Conservation (phyloP, 768 basidiomycete genomes). For the Kwoniella shandongensis region DNA sequence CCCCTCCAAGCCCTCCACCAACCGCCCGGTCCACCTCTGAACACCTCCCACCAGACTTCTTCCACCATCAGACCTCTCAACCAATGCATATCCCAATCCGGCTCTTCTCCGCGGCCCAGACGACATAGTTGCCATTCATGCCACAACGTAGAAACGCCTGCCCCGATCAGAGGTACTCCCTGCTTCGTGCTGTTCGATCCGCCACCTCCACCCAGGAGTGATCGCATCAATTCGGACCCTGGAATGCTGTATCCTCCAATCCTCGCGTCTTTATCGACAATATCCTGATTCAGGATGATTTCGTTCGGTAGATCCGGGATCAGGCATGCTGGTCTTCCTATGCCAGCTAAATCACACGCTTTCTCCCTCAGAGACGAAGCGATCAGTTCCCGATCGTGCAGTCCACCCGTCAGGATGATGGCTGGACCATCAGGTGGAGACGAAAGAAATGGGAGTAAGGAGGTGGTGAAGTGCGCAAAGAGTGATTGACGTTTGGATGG, state of each 20-base stretch:
- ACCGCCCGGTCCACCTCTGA: slow-evolving; percentile 19
- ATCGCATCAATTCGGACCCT: slow-evolving; percentile 23
- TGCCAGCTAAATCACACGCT: slow-evolving; percentile 42
- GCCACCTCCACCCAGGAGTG: slow-evolving; percentile 24
- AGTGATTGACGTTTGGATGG: slow-evolving; percentile 38
- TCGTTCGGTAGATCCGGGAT: slow-evolving; percentile 25
- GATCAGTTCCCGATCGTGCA: slow-evolving; percentile 38
- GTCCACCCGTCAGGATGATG: slow-evolving; percentile 41
- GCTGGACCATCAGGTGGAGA: slow-evolving; percentile 40
- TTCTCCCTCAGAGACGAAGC: slow-evolving; percentile 22
- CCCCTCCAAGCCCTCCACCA: slow-evolving; percentile 11
- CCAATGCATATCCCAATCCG: slow-evolving; percentile 42
- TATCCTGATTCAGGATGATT: slow-evolving; percentile 32
- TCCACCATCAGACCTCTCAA: slow-evolving; percentile 28
- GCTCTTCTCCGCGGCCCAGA: slow-evolving; percentile 35
- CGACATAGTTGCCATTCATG: slow-evolving; percentile 48
- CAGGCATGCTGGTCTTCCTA: slow-evolving; percentile 43
- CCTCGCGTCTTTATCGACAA: slow-evolving; percentile 18
- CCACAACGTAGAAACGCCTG: slow-evolving; percentile 45
- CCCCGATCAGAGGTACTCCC: slow-evolving; percentile 40
- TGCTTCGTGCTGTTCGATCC: slow-evolving; percentile 1
- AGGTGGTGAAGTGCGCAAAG: slow-evolving; percentile 43
- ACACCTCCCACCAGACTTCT: slow-evolving; percentile 30
- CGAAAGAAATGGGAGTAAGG: slow-evolving; percentile 33
- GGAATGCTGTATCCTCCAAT: slow-evolving; percentile 38